Percentiles rank a stretch among this genome's conserved stretches.
phyloP scores from a whole-genome alignment of 768 basidiomycete genomes.

The Kwoniella botswanensis region DNA sequence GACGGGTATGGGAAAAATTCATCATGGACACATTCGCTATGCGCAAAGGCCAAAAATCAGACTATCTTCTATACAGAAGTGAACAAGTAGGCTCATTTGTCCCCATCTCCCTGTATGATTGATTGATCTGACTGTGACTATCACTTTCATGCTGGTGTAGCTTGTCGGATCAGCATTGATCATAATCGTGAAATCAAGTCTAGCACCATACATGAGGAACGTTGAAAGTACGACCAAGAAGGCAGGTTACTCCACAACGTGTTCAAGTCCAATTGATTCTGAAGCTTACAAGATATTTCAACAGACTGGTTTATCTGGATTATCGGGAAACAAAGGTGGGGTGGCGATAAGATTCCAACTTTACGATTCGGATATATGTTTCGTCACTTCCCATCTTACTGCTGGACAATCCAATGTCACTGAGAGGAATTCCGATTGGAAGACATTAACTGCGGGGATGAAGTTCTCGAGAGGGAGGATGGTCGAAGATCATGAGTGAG shows the following conservation, averaged over 20 bases:
- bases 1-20: conserved; percentile 82
- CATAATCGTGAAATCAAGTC: conserved; percentile 75
- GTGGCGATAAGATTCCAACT: conserved; percentile 92
- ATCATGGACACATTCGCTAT: conserved; percentile 78
- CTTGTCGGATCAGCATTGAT: conserved; percentile 93
- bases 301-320: conserved; percentile 67
- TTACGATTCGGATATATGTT: conserved; percentile 89
- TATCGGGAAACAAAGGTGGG: conserved; percentile 85
- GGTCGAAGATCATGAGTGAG: conserved; percentile 88
- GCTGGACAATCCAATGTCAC: conserved; percentile 90
- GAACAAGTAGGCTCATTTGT: conserved; percentile 70
- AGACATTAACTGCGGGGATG: conserved; percentile 79
- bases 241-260: conserved; percentile 61
- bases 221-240: conserved; percentile 93
- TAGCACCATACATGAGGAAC: conserved; percentile 80
- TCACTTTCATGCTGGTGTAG: conserved; percentile 59
- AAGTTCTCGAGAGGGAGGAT: conserved; percentile 89
- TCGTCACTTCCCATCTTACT: conserved; percentile 92
- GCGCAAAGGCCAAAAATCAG: conserved; percentile 69
- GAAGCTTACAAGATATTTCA: neutral
- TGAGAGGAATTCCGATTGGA: conserved; percentile 90
- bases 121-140: conserved; percentile 1
- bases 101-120: no score
- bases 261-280: neutral
- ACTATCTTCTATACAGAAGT: conserved; percentile 85